These are phyloP conservation scores for Talaromyces trachyspermus DNA, from an alignment of 495 filamentous ascomycete species.

Conservation along the genomic window DNA sequence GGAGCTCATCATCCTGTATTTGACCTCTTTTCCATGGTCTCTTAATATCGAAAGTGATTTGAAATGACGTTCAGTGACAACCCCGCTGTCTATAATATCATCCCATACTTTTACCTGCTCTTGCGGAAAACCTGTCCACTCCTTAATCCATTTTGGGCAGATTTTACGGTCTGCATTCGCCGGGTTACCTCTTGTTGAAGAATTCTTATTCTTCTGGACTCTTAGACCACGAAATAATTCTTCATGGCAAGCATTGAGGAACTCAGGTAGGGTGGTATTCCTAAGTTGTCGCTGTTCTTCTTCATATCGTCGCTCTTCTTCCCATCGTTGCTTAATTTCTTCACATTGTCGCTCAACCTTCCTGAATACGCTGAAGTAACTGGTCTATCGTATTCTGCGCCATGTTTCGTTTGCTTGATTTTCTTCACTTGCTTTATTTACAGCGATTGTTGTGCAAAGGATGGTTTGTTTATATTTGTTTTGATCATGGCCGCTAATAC, in stretches of 20 bases:
- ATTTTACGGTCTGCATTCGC: conserved; percentile 9
- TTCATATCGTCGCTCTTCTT: conserved; percentile 1
- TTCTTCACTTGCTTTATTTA: too few species aligned
- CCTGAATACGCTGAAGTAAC: too few species aligned
- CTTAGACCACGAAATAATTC: conserved; percentile 7
- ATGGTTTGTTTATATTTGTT: conserved; percentile 1
- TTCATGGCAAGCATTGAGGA: conserved; percentile 10
- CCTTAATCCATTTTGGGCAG: conserved; percentile 4
- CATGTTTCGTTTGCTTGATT: background rate
- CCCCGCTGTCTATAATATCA: conserved; percentile 6
- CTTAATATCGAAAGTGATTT: conserved; percentile 4
- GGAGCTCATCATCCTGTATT: conserved; percentile 6
- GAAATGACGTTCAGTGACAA: conserved; percentile 11
- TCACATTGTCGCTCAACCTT: background rate
- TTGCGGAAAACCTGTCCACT: conserved; percentile 10
- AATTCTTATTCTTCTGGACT: conserved; percentile 2
- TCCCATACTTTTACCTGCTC: conserved; percentile 9
- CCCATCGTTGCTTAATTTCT: conserved; percentile 6
- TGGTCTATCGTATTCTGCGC: background rate
- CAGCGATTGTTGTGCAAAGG: background rate
- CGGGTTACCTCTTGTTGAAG: conserved; percentile 12
- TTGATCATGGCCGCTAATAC: conserved; percentile 1
- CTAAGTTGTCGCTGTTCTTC: conserved; percentile 7
- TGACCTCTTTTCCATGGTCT: conserved; percentile 9
- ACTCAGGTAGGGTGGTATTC: conserved; percentile 10